Base-by-base conservation (phyloP, 2,329 filamentous ascomycete genomes). In the Mariannaea sp. region DNA sequence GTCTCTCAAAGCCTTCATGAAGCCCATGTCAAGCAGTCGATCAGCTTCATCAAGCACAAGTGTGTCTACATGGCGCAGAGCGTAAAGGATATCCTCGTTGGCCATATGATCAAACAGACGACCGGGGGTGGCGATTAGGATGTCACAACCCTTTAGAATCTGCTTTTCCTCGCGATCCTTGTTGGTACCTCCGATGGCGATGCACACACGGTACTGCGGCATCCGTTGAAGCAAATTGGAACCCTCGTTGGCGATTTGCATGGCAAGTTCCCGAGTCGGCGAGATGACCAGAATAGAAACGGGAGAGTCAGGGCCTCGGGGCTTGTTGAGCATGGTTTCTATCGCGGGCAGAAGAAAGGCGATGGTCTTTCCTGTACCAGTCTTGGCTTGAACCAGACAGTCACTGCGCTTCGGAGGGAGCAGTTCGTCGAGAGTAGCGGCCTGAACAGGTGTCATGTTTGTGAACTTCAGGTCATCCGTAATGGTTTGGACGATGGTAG, bases 1-100 rank as follows among this genome's bases (percentile, higher is more conserved):
- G 62, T 90, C 88, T 68, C 88, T 84, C 3, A 96, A 78, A 8
- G 88, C 85, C 2, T 85, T 84, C n/a, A 90, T 85, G 67, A 96
- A 96, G 62, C 93, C 90, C 69, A 92, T 85, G 68, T 95, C 90
- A 3, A 95, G 82, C 32, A 95, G 81, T 29, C 89, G 79, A 66
- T 94, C 90, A 22, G 90, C 90, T 74, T 93, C 90, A 61, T 93
- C 90, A 69, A 94, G 86, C 14, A 94, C 89, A 4, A 94, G 76
- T 57, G 89, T 92, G 68, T 92, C 89, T 30, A 95, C 72, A 30
- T 79, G 75, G 41, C 83, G 79, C 48, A 95, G 78, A 62, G 85
- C 87, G 58, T 85, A 81, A 8, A 86, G 70, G 4, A 87, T 82
- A 57, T 88, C 86, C 8, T 86, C 88, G 63, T 88, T 88, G 60